Evolutionary conservation across 257 asterid genomes (phyloP).

Genomic region (Solanum virginianum): DNA sequence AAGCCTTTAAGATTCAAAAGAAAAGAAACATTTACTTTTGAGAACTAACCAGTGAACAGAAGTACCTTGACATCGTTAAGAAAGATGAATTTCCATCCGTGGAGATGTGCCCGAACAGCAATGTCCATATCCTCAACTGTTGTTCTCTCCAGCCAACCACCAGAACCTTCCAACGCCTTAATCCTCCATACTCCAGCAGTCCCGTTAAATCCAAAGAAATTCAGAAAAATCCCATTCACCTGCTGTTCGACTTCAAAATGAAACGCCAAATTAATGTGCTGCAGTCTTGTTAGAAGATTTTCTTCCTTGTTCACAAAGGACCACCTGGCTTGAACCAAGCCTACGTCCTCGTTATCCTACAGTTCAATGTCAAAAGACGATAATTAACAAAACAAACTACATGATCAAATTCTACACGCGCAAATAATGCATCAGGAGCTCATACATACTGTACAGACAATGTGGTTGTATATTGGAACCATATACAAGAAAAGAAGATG

Average conservation of each 20-base stretch:
- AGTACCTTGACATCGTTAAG: conserved; percentile 88
- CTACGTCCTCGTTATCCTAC: conserved; percentile 86
- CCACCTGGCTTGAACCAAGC: conserved; percentile 96
- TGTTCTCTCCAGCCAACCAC: conserved; percentile 97
- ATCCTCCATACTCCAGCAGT: conserved; percentile 99
- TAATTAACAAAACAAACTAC: neutral
- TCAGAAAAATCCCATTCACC: conserved; percentile 70
- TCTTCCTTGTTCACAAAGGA: conserved; percentile 94
- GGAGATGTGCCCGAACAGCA: conserved; percentile 95
- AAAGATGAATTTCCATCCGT: conserved; percentile 92
- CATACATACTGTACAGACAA: neutral
- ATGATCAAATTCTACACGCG: neutral
- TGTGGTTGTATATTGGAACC: neutral
- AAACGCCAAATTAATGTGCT: conserved; percentile 78
- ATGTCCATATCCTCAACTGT: conserved; percentile 98
- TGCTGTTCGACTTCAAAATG: conserved; percentile 99
- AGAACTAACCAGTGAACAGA: neutral
- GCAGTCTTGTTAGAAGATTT: conserved; percentile 75
- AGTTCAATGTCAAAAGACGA: conserved; percentile 2
- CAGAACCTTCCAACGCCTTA: conserved; percentile 86
- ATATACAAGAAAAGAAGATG: neutral
- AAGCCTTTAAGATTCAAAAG: neutral
- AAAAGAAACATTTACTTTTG: neutral
- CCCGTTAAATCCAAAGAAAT: conserved; percentile 95
- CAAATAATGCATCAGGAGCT: neutral